Evolutionary conservation across 345 rosid species (phyloP).

Genomic region (Aegle marmelos): DNA sequence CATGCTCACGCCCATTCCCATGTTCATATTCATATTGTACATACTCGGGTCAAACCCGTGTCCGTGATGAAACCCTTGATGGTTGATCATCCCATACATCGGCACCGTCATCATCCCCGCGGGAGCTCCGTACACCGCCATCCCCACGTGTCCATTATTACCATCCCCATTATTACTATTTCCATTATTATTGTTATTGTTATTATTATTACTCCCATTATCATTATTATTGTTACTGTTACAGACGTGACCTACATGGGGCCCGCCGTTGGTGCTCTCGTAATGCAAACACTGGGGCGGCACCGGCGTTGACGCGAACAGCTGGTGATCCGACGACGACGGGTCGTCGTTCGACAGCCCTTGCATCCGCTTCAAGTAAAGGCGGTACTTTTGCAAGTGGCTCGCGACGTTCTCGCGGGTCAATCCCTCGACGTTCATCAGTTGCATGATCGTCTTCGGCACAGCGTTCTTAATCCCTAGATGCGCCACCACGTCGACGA

Average conservation of each 20-base stretch:
- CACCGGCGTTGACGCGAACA: conserved; percentile 72
- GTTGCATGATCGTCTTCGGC: conserved; percentile 97
- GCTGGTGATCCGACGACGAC: conserved; percentile 67
- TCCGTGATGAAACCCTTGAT: conserved; percentile 15
- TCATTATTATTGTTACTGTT: background rate
- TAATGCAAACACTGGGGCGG: conserved; percentile 61
- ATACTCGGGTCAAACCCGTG: conserved; percentile 48
- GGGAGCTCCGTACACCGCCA: conserved; percentile 45
- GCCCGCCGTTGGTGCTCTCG: conserved; percentile 16
- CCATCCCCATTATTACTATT: conserved; percentile 3
- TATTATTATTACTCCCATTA: background rate
- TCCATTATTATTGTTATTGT: background rate
- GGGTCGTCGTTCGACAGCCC: conserved; percentile 61
- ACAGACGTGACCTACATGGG: background rate
- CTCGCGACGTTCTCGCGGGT: conserved; percentile 96
- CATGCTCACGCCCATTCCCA: background rate
- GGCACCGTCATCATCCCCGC: conserved; percentile 58
- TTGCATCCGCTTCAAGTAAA: conserved; percentile 88
- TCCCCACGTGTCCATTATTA: conserved; percentile 37
- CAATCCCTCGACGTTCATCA: conserved; percentile 96
- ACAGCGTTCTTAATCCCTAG: conserved; percentile 92
- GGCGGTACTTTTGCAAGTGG: conserved; percentile 88
- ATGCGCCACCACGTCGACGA: conserved; percentile 88
- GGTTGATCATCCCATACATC: conserved; percentile 50
- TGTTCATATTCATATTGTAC: conserved; percentile 20